Evolutionary conservation across 257 asterid genomes (phyloP).

Genomic region (Solanum boliviense): DNA sequence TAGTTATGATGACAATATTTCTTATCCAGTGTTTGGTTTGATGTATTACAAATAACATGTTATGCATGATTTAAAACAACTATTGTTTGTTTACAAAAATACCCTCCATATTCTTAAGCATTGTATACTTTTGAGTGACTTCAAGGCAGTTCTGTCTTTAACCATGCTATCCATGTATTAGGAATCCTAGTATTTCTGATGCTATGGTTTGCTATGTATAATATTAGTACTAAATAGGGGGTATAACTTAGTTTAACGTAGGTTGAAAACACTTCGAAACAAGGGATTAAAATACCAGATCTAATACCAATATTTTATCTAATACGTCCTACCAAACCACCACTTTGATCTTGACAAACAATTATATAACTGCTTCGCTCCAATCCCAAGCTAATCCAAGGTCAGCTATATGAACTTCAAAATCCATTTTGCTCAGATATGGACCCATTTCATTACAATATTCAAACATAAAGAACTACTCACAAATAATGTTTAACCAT

Average conservation of each 20-base stretch:
- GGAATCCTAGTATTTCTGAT: not conserved
- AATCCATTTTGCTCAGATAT: not conserved
- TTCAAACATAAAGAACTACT: not conserved
- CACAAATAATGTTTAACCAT: not conserved
- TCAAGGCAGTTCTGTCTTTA: not conserved
- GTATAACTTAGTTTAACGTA: not conserved
- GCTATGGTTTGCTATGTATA: not conserved
- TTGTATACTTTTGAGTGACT: not conserved
- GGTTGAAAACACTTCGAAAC: not conserved
- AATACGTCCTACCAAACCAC: not conserved
- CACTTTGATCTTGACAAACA: not conserved
- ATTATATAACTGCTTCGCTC: not conserved
- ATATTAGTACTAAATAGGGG: not conserved
- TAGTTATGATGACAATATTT: not conserved
- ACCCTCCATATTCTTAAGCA: not conserved
- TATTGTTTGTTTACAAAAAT: not conserved
- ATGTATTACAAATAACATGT: not conserved
- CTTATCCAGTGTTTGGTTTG: not conserved
- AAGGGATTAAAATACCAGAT: not conserved
- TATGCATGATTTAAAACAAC: not conserved
- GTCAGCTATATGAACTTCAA: not conserved
- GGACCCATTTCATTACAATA: not conserved
- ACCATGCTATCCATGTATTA: not conserved
- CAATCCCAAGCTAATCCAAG: not conserved
- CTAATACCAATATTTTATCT: not conserved